phyloP scores from a whole-genome alignment of 306 rosid species.

The Quercus dentata region DNA sequence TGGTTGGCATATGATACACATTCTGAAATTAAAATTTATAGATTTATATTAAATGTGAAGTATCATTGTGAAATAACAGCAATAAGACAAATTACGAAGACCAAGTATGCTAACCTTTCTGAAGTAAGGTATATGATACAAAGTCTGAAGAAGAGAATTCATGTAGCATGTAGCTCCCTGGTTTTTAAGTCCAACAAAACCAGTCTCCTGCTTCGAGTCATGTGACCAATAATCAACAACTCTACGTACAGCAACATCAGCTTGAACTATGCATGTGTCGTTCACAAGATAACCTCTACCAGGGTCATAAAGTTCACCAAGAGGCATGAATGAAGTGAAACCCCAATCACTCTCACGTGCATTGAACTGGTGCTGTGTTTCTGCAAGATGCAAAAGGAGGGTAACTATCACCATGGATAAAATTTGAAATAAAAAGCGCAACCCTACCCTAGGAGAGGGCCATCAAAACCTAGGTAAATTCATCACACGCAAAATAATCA shows the following conservation, averaged over 20 bases:
- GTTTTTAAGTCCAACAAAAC: slow-evolving; percentile 90
- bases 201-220: slow-evolving; percentile 86
- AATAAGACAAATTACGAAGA: not conserved
- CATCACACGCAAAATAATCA: not conserved
- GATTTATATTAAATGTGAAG: slow-evolving; percentile 6
- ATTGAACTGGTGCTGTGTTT: slow-evolving; percentile 41
- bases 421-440: not conserved
- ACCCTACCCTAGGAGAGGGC: not conserved
- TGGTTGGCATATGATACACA: slow-evolving; percentile 95
- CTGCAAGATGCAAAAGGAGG: slow-evolving; percentile 9
- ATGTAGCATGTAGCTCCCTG: slow-evolving; percentile 98
- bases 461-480: not conserved
- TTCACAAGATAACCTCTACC: slow-evolving; percentile 28
- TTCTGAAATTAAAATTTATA: slow-evolving; percentile 43
- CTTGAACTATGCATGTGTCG: slow-evolving; percentile 34
- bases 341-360: slow-evolving; percentile 43
- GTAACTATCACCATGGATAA: not conserved
- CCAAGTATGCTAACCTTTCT: slow-evolving; percentile 61
- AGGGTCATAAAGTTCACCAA: slow-evolving; percentile 37
- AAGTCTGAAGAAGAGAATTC: slow-evolving; percentile 95
- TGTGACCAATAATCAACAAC: slow-evolving; percentile 78
- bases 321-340: slow-evolving; percentile 38
- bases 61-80: not conserved
- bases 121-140: slow-evolving; percentile 89
- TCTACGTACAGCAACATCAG: slow-evolving; percentile 49